Percentiles rank a stretch among this genome's conserved stretches.
These are phyloP conservation scores for Postia placenta DNA, from an alignment of 768 basidiomycete genomes.

Conservation along the genomic window DNA sequence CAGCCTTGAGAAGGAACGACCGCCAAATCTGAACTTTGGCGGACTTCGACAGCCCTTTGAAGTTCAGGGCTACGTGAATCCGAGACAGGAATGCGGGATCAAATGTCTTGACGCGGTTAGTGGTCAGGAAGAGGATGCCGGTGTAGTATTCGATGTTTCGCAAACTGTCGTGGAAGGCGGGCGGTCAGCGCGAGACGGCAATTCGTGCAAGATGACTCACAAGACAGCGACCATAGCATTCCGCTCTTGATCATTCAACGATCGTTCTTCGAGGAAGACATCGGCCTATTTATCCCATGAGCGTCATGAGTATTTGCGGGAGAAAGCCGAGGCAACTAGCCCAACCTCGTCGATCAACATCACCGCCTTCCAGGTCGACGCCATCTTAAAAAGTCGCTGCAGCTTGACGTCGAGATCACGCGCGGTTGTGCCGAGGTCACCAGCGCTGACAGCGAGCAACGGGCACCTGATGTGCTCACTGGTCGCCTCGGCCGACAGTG, in stretches of 20 bases:
- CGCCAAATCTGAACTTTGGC: conserved; percentile 22
- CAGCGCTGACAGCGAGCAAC: conserved; percentile 23
- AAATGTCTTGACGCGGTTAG: conserved; percentile 42
- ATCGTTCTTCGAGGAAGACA: conserved; percentile 66
- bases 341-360: conserved; percentile 29
- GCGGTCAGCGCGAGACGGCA: background rate
- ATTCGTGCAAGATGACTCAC: background rate
- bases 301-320: background rate
- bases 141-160: conserved; percentile 30
- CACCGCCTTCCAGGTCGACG: conserved; percentile 27
- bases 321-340: conserved; percentile 11
- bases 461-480: conserved; percentile 17
- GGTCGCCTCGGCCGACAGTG: conserved; percentile 23
- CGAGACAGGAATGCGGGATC: conserved; percentile 67
- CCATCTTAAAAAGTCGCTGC: conserved; percentile 25
- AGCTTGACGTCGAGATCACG: conserved; percentile 23
- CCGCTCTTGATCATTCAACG: conserved; percentile 49
- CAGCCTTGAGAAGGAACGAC: conserved; percentile 25
- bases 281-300: conserved; percentile 38
- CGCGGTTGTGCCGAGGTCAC: conserved; percentile 28
- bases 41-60: conserved; percentile 20
- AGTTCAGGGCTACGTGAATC: conserved; percentile 45
- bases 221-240: conserved; percentile 67
- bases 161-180: too few species aligned
- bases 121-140: conserved; percentile 35